Percentiles rank a stretch among this genome's conserved stretches.
These are phyloP conservation scores for Cladophialophora exuberans DNA, from an alignment of 2,329 filamentous ascomycete genomes.

Conservation along the genomic window DNA sequence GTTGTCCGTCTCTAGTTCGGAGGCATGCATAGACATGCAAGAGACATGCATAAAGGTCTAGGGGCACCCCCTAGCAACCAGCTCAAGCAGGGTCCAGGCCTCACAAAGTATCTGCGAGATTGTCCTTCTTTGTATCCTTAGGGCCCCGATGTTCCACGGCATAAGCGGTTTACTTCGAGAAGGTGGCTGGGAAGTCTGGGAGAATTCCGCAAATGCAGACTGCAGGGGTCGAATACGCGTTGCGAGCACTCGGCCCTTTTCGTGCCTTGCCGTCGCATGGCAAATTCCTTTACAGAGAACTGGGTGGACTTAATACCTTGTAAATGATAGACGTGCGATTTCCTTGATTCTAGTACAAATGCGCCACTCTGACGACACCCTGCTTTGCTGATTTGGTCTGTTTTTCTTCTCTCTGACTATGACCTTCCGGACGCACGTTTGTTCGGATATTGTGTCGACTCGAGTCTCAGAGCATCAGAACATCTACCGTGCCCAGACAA, in stretches of 20 bases:
- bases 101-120: not conserved
- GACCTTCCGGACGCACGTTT: no score
- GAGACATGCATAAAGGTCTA: not conserved
- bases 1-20: constrained; percentile 2
- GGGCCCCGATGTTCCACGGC: not conserved
- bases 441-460: not conserved
- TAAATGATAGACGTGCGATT: not conserved
- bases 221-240: constrained; percentile 7
- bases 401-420: no score
- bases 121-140: not conserved
- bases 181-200: not conserved
- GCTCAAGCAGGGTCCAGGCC: constrained; percentile 14
- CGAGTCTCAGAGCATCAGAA: no score
- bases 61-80: no score
- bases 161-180: not conserved
- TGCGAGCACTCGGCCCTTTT: no score
- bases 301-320: no score
- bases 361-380: not conserved
- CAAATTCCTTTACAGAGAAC: no score
- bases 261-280: constrained; percentile 2
- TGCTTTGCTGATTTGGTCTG: no score
- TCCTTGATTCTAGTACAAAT: not conserved
- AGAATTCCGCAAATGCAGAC: not conserved
- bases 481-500: no score
- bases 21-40: no score